Percentiles rank a stretch among this genome's conserved stretches.
Conservation (phyloP, 306 rosid species). For the Trifolium pratense region DNA sequence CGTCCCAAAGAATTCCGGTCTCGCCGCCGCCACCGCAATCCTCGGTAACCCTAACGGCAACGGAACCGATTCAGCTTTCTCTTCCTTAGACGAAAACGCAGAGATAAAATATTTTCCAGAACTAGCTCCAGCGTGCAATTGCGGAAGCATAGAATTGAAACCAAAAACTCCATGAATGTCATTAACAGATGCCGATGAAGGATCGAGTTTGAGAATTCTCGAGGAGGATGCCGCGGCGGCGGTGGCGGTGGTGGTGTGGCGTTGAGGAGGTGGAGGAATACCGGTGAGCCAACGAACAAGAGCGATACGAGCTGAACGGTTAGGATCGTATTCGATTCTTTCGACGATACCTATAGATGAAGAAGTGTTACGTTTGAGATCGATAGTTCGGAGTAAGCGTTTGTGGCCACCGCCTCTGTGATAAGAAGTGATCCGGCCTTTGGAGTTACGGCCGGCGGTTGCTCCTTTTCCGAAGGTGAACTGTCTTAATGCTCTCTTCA, state of each 20-base stretch:
- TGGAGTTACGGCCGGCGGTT: constrained; percentile 49
- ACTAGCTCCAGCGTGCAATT: not conserved
- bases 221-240: not conserved
- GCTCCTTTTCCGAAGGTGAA: constrained; percentile 45
- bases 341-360: constrained; percentile 54
- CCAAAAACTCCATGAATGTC: constrained; percentile 45
- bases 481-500: constrained; percentile 46
- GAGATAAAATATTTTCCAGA: constrained; percentile 44
- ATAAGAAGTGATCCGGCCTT: constrained; percentile 45
- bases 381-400: constrained; percentile 53
- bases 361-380: constrained; percentile 50
- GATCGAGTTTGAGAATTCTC: constrained; percentile 8
- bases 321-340: constrained; percentile 60
- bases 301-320: constrained; percentile 57
- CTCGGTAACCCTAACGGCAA: constrained; percentile 42
- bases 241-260: not conserved
- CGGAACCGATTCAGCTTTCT: constrained; percentile 3
- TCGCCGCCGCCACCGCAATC: constrained; percentile 45
- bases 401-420: constrained; percentile 54
- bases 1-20: constrained; percentile 29
- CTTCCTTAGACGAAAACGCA: constrained; percentile 42
- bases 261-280: constrained; percentile 27
- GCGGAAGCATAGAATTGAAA: constrained; percentile 46
- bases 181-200: not conserved
- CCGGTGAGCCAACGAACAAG: constrained; percentile 57